These are phyloP conservation scores for Rhipidocladum racemiflorum DNA, from an alignment of 176 grass and related monocot species.

Conservation along the genomic window DNA sequence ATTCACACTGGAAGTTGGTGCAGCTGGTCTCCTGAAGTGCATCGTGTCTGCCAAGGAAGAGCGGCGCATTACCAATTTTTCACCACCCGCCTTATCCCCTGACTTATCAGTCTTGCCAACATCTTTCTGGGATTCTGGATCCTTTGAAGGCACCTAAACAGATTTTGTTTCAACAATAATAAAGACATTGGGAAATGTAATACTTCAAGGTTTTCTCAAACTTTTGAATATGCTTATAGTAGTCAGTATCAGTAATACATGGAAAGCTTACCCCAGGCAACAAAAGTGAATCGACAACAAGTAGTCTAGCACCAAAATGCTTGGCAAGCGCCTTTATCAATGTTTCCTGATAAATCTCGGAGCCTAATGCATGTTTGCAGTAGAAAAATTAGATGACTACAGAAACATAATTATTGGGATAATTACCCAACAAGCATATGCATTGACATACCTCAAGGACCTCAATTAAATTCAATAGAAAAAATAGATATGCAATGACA, in stretches of 20 bases:
- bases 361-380: conserved; percentile 48
- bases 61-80: conserved; percentile 53
- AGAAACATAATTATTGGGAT: background rate
- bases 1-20: conserved; percentile 85
- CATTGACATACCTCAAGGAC: background rate
- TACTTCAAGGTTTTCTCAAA: background rate
- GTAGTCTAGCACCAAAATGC: conserved; percentile 80
- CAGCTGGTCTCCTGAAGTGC: conserved; percentile 65
- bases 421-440: conserved; percentile 8
- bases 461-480: background rate
- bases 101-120: conserved; percentile 55
- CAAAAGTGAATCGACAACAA: conserved; percentile 87
- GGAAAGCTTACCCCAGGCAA: conserved; percentile 73
- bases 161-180: conserved; percentile 13
- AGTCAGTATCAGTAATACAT: conserved; percentile 10
- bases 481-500: background rate
- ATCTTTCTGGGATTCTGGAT: conserved; percentile 75
- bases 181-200: conserved; percentile 7
- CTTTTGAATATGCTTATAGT: conserved; percentile 5
- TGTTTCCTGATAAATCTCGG: conserved; percentile 97
- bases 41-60: conserved; percentile 54
- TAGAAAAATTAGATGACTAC: conserved; percentile 31
- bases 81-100: conserved; percentile 40
- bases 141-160: conserved; percentile 62
- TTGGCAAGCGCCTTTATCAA: conserved; percentile 92